Conservation (phyloP, 129 eudicot species). For the Dittrichia graveolens region DNA sequence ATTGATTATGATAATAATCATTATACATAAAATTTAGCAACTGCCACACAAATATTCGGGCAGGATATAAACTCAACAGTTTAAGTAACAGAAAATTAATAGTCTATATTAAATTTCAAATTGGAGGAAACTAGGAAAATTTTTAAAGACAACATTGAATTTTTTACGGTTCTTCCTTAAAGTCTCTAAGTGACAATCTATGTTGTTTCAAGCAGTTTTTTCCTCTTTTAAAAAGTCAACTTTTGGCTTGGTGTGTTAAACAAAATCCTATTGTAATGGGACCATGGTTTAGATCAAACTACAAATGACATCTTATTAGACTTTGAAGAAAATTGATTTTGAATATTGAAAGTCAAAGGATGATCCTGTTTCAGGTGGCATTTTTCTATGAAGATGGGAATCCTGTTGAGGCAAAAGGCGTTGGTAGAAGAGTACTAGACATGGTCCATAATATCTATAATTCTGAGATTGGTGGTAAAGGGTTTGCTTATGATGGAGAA, state of each 20-base stretch:
- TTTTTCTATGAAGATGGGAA: constrained; percentile 52
- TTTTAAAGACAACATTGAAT: not conserved
- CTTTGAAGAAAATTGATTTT: not conserved
- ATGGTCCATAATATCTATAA: constrained; percentile 35
- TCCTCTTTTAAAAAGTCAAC: not conserved
- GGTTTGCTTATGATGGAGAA: constrained; percentile 55
- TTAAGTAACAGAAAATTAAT: not conserved
- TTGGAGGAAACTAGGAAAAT: not conserved
- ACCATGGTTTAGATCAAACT: not conserved
- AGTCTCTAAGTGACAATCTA: not conserved
- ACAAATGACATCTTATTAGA: not conserved
- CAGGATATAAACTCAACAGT: not conserved
- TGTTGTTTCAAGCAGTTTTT: not conserved
- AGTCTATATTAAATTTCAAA: not conserved
- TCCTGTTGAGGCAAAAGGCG: constrained; percentile 50
- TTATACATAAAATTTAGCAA: not conserved
- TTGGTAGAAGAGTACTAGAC: constrained; percentile 49
- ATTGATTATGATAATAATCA: not conserved
- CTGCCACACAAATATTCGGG: not conserved
- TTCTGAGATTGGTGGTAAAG: constrained; percentile 45
- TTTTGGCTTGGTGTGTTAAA: constrained; percentile 10
- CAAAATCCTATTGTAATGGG: not conserved
- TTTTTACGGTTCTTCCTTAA: not conserved
- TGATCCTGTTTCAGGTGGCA: constrained; percentile 37
- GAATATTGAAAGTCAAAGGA: constrained; percentile 15